Evolutionary conservation across 345 rosid species (phyloP).

Genomic region (Corchorus capsularis): DNA sequence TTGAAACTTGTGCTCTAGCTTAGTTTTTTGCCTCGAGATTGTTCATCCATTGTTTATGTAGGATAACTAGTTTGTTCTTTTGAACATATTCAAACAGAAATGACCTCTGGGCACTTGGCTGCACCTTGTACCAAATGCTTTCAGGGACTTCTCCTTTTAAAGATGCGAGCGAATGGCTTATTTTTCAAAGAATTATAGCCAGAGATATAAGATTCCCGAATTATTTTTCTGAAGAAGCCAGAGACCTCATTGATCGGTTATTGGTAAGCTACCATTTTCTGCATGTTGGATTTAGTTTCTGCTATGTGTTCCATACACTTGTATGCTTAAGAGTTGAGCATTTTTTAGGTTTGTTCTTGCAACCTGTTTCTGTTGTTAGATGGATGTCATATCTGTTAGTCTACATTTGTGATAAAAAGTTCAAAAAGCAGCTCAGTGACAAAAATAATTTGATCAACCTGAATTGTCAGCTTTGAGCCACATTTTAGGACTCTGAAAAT

Average conservation of each 20-base stretch:
- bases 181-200: constrained; percentile 93
- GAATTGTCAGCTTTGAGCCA: background rate
- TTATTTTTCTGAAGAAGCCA: constrained; percentile 86
- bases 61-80: constrained; percentile 34
- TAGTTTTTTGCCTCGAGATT: constrained; percentile 22
- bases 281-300: constrained; percentile 18
- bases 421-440: background rate
- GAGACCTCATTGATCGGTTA: constrained; percentile 79
- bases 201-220: constrained; percentile 89
- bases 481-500: background rate
- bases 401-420: background rate
- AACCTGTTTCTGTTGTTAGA: background rate
- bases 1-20: background rate
- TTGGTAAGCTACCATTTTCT: constrained; percentile 56
- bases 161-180: constrained; percentile 98
- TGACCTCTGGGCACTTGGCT: constrained; percentile 99
- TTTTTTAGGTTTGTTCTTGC: constrained; percentile 2
- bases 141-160: constrained; percentile 98
- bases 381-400: background rate
- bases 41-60: constrained; percentile 26
- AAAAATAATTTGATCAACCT: background rate
- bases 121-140: constrained; percentile 99
- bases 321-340: background rate
- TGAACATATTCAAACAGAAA: constrained; percentile 66
- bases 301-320: background rate